Base-by-base conservation (phyloP, 768 basidiomycete species). In the Pisolithus marmoratus region DNA sequence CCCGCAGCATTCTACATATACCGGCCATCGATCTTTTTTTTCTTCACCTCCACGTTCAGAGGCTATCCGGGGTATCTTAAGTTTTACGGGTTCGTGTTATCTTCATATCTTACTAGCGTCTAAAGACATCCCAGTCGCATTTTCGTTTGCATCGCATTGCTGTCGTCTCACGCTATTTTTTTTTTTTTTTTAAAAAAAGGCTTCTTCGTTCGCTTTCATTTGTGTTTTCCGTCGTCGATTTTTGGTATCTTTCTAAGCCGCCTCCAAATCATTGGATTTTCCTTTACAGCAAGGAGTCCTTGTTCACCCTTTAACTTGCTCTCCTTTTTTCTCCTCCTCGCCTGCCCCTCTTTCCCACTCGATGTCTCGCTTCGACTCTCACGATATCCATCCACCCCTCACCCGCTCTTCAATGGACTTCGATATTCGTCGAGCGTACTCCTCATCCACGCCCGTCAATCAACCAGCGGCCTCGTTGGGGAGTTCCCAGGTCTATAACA, bases 331-430 rank as follows among this genome's bases (percentile, higher is more conserved):
- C 31, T 42, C 31, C 38, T 47, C 29, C 41, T 41, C 37, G 31
- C 56, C 48, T 40, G 46, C 38, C 36, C 38, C 54, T 43, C 49
- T 49, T 44, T n/a, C 48, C 48, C 48, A 37, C 48, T 24, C n/a
- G 14, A 79, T 80, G 80, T 75, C 78, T 44, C 74, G 64, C 52
- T 58, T 64, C 54, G 77, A 77, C 48, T 57, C 66, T 43, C 67
- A 72, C 57, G 76, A 78, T 51, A 70, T 67, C 54, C 72, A 74
- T 44, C 64, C 63, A 53, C 56, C 57, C 23, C 63, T 51, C 34
- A 54, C 60, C 52, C 71, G 66, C 24, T 60, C 61, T 17, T 50
- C 61, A 29, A 56, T 63, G 43, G 72, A 68, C 52, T 56, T 61
- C 52, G 74, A 72, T 57, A 62, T 51, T 46, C 46, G 52, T 52